A percentile compares a stretch with the other conserved stretches of the same genome.
Evolutionary conservation across 2,329 filamentous ascomycete genomes (phyloP).

Genomic region (Cladosporium sp.): DNA sequence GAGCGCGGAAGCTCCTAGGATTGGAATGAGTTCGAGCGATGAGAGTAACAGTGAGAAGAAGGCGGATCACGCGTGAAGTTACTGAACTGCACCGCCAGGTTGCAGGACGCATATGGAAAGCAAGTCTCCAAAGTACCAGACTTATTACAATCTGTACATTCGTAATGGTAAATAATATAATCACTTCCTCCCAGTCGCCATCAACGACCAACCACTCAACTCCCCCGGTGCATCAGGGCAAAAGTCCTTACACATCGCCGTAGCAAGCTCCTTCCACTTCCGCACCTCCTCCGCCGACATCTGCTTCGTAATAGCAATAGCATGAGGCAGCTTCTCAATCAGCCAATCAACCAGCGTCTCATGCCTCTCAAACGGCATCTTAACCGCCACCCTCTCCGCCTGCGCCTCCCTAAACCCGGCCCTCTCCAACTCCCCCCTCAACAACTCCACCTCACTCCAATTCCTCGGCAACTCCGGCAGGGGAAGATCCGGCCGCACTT

Average conservation of each 20-base stretch:
- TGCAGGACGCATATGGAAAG: neutral
- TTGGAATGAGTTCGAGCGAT: conserved; percentile 8
- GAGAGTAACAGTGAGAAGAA: conserved; percentile 9
- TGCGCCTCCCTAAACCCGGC: conserved; percentile 28
- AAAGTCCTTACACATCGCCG: conserved; percentile 19
- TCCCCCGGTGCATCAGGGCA: conserved; percentile 22
- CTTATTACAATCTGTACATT: too few species aligned
- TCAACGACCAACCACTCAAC: conserved; percentile 23
- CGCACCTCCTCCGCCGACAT: conserved; percentile 22
- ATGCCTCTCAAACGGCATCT: conserved; percentile 22
- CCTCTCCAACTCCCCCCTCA: conserved; percentile 23
- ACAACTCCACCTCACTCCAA: conserved; percentile 20
- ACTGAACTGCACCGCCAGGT: neutral
- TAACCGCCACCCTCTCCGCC: conserved; percentile 20
- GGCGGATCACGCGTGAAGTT: neutral
- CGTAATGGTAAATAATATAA: too few species aligned
- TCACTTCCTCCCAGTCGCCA: conserved; percentile 27
- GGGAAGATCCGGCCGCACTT: conserved; percentile 19
- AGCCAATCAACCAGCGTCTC: conserved; percentile 20
- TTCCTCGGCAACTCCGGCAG: conserved; percentile 20
- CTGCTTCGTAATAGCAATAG: conserved; percentile 18
- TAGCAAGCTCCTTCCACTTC: conserved; percentile 17
- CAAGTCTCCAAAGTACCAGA: too few species aligned
- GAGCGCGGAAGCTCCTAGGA: neutral
- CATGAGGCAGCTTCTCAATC: conserved; percentile 22